Evolutionary conservation across 2,329 filamentous ascomycete species (phyloP).

Genomic region (Stagonosporopsis vannaccii): DNA sequence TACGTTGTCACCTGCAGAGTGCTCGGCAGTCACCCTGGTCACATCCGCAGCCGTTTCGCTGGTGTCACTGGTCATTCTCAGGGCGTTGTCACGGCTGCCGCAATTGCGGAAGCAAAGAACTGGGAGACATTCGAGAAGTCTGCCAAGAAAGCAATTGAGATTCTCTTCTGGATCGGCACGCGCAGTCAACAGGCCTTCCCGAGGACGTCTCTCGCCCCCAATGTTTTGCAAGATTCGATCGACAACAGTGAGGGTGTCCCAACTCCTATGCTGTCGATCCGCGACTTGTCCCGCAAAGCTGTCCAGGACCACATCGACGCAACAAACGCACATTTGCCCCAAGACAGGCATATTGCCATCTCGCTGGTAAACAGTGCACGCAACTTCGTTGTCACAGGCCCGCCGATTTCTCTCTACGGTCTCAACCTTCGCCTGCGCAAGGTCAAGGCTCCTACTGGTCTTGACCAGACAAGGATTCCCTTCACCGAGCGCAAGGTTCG

Average conservation of each 20-base stretch:
- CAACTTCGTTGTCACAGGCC: constrained; percentile 95
- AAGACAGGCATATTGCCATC: constrained; percentile 91
- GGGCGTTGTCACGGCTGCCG: constrained; percentile 91
- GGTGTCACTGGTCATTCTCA: constrained; percentile 97
- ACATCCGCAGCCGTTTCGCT: constrained; percentile 81
- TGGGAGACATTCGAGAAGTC: constrained; percentile 92
- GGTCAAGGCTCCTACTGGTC: constrained; percentile 95
- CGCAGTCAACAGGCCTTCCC: constrained; percentile 98
- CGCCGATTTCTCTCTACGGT: constrained; percentile 94
- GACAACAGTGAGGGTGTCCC: constrained; percentile 95
- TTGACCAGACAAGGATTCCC: constrained; percentile 93
- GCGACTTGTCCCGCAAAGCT: constrained; percentile 84
- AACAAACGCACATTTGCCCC: constrained; percentile 93
- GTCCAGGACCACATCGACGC: constrained; percentile 97
- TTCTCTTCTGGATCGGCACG: constrained; percentile 98
- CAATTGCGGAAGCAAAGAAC: constrained; percentile 85
- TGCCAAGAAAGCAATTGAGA: constrained; percentile 80
- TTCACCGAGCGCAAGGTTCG: constrained; percentile 95
- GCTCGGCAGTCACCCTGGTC: constrained; percentile 86
- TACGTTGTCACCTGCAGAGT: constrained; percentile 94
- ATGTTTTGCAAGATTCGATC: constrained; percentile 87
- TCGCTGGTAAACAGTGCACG: constrained; percentile 96
- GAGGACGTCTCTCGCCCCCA: constrained; percentile 89
- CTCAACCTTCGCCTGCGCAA: constrained; percentile 94
- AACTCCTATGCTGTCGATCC: constrained; percentile 97